Conservation (phyloP, 306 rosid genomes). For the Vachellia pachyceras region DNA sequence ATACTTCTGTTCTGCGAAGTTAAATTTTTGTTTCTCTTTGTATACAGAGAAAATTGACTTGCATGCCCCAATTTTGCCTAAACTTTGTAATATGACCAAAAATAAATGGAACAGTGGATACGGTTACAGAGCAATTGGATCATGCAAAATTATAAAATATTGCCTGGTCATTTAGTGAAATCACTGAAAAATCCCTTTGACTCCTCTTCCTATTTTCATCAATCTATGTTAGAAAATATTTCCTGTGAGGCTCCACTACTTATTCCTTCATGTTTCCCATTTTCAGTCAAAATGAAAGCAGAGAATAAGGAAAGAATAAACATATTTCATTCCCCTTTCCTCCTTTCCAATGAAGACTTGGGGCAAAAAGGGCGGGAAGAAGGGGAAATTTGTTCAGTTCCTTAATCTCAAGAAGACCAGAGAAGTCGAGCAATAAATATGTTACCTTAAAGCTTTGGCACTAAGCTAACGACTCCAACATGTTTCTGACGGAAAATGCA, state of each 20-base stretch:
- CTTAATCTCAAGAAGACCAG: no score
- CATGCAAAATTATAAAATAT: background rate
- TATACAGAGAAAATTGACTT: background rate
- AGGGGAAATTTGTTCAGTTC: slow-evolving; percentile 1
- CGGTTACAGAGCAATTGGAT: background rate
- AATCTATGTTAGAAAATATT: background rate
- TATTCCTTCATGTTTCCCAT: background rate
- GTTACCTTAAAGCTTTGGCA: slow-evolving; percentile 72
- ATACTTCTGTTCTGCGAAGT: background rate
- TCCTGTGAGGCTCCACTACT: background rate
- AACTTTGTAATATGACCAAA: background rate
- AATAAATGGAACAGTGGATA: background rate
- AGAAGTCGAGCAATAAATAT: no score
- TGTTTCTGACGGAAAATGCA: slow-evolving; percentile 58
- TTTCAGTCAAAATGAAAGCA: background rate
- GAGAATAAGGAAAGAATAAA: background rate
- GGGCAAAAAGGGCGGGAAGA: slow-evolving; percentile 4
- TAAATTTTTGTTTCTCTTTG: background rate
- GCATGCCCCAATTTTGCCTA: background rate
- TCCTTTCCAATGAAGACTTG: background rate
- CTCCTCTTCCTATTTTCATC: background rate
- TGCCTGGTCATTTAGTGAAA: background rate
- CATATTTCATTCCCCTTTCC: slow-evolving; percentile 14
- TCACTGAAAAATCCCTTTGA: background rate
- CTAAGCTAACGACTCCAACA: slow-evolving; percentile 70